Evolutionary conservation across 2,329 filamentous ascomycete species (phyloP), one percentile per base, ranked within the genome.

Genomic region (Cladosporium sp.): DNA sequence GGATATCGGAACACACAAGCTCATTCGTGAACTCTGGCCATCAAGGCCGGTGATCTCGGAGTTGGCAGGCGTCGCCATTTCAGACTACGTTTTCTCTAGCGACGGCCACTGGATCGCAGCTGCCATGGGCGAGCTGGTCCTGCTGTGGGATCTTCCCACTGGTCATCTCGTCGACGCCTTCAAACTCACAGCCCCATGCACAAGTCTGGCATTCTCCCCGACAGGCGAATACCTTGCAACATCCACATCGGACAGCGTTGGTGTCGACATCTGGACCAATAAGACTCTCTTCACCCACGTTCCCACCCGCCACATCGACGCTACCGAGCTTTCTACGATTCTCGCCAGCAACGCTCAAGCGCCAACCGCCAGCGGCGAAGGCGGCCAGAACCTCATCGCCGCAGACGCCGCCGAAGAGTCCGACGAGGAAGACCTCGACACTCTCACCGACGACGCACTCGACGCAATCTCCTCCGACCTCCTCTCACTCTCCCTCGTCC

Each of bases 191-290:
- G 85, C 79, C 48, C 83, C 85, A 9, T 95, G 91, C 66, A 93
- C 84, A 13, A 85, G 89, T 2, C 74, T 98, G 11, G 83, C 91
- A 7, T 95, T 97, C 74, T 95, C 93, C 0, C 77, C 78, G 1
- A 95, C 89, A 0, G 93, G 92, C 12, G 93, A 98, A 63, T 97
- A 90, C 61, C 78, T 98, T n/a, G 93, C 93, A 3, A 93, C 91
- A 3, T 86, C 90, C 0, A 84, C 90, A 47, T 82, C 89, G 48
- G 86, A 85, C 51, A 83, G 85, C 55, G 79, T 95, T 1, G 93
- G 93, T 11, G 85, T 98, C n/a, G 85, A 88, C 58, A 81, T 98
- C 41, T 98, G 93, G 92, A 96, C 88, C 18, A 98, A 98, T 70
- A 88, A 88, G 62, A 85, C 86, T 0, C 75, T 97, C 1, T 98